Base-by-base conservation (phyloP, 2,329 filamentous ascomycete species). In the Penicillium sumatraense region DNA sequence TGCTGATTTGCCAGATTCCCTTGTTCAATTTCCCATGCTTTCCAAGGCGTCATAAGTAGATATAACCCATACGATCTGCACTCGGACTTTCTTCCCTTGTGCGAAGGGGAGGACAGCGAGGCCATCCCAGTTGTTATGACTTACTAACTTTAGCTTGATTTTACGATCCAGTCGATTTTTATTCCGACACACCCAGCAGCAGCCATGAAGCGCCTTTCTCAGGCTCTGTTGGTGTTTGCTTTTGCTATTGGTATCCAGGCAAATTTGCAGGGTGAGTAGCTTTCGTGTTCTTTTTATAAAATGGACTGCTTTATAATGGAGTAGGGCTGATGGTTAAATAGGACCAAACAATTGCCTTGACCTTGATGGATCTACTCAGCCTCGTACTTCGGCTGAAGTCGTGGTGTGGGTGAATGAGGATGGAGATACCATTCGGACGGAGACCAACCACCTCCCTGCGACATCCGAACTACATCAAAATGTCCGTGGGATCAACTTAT, bases 341-440 rank as follows among this genome's bases (percentile, higher is more conserved):
- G 57, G 44, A 4, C 41, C 54, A 10, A 35, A 35, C 23, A 16
- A 46, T 13, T 51, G 52, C 18, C 16, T 51, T 20, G 61, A 75
- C n/a, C 72, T 73, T 3, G 71, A 76, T 57, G 64, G 71, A 9
- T 62, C 76, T 44, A 71, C 46, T 14, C 74, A 41, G 68, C 70
- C 38, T 61, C 68, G 51, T 51, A 80, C 78, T 9, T 76, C 79
- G 5, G 75, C 81, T 54, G 75, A 82, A 47, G 78, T 81, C 20
- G 68, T 86, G 24, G 80, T 89, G 64, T 88, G 83, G 71, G 83
- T 88, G 42, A 80, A 89, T 65, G 73, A 82, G 60, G 69, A 81
- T 54, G 84, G 85, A 52, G 75, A 80, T n/a, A 75, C 79, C 2
- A 60, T 86, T 57, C 78, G 75, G 36, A 59, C 68, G 26, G 62